A percentile compares a stretch with the other conserved stretches of the same genome.
phyloP scores from a whole-genome alignment of 1,139 yeast species.

The Diutina pseudorugosa region DNA sequence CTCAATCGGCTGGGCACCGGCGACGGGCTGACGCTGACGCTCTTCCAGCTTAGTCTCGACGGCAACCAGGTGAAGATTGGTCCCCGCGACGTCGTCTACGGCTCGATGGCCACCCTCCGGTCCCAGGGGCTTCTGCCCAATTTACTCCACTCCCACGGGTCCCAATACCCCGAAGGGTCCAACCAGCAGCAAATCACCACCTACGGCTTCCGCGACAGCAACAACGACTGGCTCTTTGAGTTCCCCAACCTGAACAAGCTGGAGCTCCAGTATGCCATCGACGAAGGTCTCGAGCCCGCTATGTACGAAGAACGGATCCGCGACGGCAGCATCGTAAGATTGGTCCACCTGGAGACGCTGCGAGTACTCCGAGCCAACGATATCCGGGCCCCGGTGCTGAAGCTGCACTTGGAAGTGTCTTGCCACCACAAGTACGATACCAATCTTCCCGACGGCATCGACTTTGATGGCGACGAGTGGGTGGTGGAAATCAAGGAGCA shows the following conservation, averaged over 20 bases:
- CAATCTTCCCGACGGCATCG: constrained; percentile 27
- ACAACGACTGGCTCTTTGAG: constrained; percentile 51
- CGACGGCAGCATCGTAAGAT: constrained; percentile 44
- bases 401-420: constrained; percentile 46
- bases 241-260: constrained; percentile 18
- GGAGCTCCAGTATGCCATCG: constrained; percentile 17
- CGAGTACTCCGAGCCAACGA: constrained; percentile 54
- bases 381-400: constrained; percentile 43
- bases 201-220: constrained; percentile 59
- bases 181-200: constrained; percentile 67
- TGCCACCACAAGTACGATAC: constrained; percentile 27
- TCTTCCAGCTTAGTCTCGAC: constrained; percentile 55
- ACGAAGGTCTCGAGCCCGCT: constrained; percentile 17
- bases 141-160: constrained; percentile 59
- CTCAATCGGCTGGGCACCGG: constrained; percentile 73
- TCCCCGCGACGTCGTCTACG: constrained; percentile 51
- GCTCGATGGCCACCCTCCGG: constrained; percentile 52
- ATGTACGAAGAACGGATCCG: constrained; percentile 14
- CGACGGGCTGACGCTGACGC: constrained; percentile 59
- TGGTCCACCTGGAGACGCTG: constrained; percentile 40
- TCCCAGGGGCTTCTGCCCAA: constrained; percentile 68
- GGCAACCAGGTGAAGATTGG: constrained; percentile 40
- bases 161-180: constrained; percentile 61
- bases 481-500: constrained; percentile 52
- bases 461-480: constrained; percentile 60